Percentiles rank a stretch among this genome's conserved stretches.
phyloP scores from a whole-genome alignment of 1,139 yeast species.

The Kazachstania sp. region DNA sequence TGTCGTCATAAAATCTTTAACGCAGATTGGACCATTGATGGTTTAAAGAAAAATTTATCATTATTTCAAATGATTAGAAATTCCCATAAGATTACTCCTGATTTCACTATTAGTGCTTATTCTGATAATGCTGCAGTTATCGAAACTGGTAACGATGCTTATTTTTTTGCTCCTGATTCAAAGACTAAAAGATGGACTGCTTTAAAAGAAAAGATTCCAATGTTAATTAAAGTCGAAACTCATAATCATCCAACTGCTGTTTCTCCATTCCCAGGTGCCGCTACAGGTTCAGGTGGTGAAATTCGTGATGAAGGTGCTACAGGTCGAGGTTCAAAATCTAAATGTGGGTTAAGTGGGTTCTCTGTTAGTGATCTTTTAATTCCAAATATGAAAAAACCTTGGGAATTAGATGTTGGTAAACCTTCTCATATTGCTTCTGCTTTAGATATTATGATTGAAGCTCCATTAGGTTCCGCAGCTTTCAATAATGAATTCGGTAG shows the following conservation, averaged over 20 bases:
- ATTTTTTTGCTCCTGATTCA: conserved; percentile 69
- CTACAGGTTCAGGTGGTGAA: conserved; percentile 99
- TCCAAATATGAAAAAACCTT: conserved; percentile 81
- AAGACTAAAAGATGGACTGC: conserved; percentile 65
- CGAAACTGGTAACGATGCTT: conserved; percentile 68
- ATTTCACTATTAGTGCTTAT: conserved; percentile 85
- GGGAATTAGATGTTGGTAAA: conserved; percentile 83
- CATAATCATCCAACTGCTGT: conserved; percentile 99
- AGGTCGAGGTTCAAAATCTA: conserved; percentile 95
- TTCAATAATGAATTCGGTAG: conserved; percentile 98
- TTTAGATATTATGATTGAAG: conserved; percentile 91
- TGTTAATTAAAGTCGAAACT: conserved; percentile 92
- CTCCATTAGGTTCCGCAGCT: conserved; percentile 96
- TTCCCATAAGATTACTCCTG: conserved; percentile 75
- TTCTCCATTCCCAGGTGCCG: conserved; percentile 98
- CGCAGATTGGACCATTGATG: conserved; percentile 97
- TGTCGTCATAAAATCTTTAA: conserved; percentile 98
- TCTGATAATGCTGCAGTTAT: conserved; percentile 98
- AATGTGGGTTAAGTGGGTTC: conserved; percentile 93
- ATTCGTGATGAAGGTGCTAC: conserved; percentile 99
- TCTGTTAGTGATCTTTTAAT: conserved; percentile 85
- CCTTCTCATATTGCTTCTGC: conserved; percentile 92
- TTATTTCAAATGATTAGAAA: conserved; percentile 94
- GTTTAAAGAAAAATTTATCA: conserved; percentile 59
- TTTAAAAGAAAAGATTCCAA: conserved; percentile 70